A percentile compares a stretch with the other conserved stretches of the same genome.
phyloP scores from a whole-genome alignment of 305 asterid genomes.

The Salvia sclarea region DNA sequence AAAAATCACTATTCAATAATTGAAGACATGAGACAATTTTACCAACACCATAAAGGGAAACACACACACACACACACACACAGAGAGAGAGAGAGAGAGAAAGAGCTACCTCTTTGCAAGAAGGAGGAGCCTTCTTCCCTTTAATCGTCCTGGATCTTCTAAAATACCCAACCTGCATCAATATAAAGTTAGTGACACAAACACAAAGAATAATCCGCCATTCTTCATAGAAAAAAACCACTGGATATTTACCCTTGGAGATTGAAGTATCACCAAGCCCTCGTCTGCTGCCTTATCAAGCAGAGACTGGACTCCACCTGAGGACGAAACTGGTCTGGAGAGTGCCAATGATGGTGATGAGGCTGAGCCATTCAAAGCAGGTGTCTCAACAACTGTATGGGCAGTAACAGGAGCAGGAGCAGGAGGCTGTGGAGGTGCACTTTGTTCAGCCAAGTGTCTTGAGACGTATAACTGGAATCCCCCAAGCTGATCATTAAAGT shows the following conservation, averaged over 20 bases:
- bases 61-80: not conserved
- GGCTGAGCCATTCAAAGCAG: slow-evolving; percentile 66
- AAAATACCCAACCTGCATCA: slow-evolving; percentile 80
- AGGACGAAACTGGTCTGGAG: slow-evolving; percentile 42
- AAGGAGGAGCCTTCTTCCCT: slow-evolving; percentile 75
- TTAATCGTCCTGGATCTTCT: slow-evolving; percentile 85
- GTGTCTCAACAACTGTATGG: slow-evolving; percentile 41
- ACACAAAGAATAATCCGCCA: not conserved
- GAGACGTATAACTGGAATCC: slow-evolving; percentile 68
- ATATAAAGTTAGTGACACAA: slow-evolving; percentile 15
- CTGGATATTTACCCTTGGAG: slow-evolving; percentile 67
- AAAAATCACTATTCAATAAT: not conserved
- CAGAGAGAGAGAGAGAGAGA: slow-evolving; percentile 6
- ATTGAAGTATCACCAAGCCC: slow-evolving; percentile 70
- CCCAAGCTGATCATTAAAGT: slow-evolving; percentile 51
- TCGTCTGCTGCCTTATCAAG: slow-evolving; percentile 72
- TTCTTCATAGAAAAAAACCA: not conserved
- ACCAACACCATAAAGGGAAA: not conserved
- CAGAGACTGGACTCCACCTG: slow-evolving; percentile 45
- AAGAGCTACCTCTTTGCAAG: slow-evolving; percentile 76
- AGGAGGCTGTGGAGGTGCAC: slow-evolving; percentile 51
- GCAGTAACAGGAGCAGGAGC: slow-evolving; percentile 51
- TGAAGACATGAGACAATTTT: not conserved
- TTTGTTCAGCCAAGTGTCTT: slow-evolving; percentile 54
- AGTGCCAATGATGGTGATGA: slow-evolving; percentile 66